Evolutionary conservation across 164 flowering plant species (phyloP), one percentile per base, ranked within the genome.

Genomic region (Sextonia rubra): DNA sequence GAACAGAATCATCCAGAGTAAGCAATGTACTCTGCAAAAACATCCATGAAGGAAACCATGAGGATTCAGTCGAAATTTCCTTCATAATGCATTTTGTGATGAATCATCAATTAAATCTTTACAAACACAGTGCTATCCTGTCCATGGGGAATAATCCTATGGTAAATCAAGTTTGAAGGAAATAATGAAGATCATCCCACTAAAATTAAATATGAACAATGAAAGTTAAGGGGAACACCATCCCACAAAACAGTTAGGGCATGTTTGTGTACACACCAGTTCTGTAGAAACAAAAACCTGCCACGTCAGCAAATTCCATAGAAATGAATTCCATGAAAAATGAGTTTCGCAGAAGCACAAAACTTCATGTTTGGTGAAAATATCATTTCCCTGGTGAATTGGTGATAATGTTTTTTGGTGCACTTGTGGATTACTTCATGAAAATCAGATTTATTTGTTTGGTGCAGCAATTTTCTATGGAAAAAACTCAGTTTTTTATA

Each of bases 1-100:
- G 73, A 60, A 86, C 91, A 26, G 93, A 81, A 72, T 90, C 98
- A 80, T 96, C 99, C 86, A 96, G 76, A 18, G 89, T 83, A 81
- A 96, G 97, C 72, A 92, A 86, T 22, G 92, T 83, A 80, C 81
- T 80, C 99, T 96, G 92, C 48, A 69, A 77, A 69, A 77, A 64
- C 64, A 76, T 60, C 58, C 66, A 70, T 12, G 64, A 37, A 69
- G 52, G 30, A n/a, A 69, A 55, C 11, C 58, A 63, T 37, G 60
- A 71, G 60, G 69, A 60, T 24, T 9, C 7, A 61, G 25, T 23
- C 12, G 3, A 52, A 48, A 22, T 52, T n/a, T 55, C 47, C 23
- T 64, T 17, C 27, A 44, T 2, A n/a, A 1, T 2, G 9, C 18
- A 66, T n/a, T 37, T n/a, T 44, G 52, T 37, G 52, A 66, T 66